Conservation (phyloP, 1,284 basidiomycete species). For the Moesziomyces globuligerus region DNA sequence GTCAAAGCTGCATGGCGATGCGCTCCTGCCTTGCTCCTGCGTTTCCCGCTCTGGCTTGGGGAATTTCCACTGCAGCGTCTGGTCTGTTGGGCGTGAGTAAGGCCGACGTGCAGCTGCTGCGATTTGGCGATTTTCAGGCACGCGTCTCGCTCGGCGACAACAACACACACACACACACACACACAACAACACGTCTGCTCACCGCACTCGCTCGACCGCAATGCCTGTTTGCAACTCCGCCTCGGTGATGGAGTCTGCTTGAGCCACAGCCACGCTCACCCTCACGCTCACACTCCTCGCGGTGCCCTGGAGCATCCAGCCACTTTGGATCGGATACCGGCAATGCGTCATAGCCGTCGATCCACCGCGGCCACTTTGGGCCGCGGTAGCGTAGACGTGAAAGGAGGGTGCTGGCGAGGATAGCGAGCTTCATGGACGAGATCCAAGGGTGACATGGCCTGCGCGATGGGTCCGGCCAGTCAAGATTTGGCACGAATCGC, state of each 20-base stretch:
- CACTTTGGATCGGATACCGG: background rate
- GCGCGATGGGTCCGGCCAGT: background rate
- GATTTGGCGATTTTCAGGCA: slow-evolving; percentile 1
- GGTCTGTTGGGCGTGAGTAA: slow-evolving; percentile 3
- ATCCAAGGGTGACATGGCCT: background rate
- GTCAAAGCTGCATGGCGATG: background rate
- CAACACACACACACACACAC: slow-evolving; percentile 13
- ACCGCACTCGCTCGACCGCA: background rate
- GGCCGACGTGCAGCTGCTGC: slow-evolving; percentile 31
- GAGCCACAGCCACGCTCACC: slow-evolving; percentile 10
- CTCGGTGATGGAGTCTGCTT: slow-evolving; percentile 42
- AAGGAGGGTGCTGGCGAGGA: background rate
- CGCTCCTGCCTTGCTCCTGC: slow-evolving; percentile 1
- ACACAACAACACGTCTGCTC: slow-evolving; percentile 7
- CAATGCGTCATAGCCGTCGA: background rate
- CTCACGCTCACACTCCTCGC: too few relatives aligned
- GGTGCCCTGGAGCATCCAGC: too few relatives aligned
- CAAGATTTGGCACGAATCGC: too few relatives aligned
- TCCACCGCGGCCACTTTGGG: too few relatives aligned
- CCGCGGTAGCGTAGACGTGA: background rate
- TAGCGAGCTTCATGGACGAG: background rate
- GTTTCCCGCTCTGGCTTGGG: too few relatives aligned
- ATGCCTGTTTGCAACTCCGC: slow-evolving; percentile 16
- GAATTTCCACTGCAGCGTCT: slow-evolving; percentile 27
- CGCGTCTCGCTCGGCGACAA: slow-evolving; percentile 7